Percentiles rank a stretch among this genome's conserved stretches.
These are phyloP conservation scores for Hordeum marinum DNA, from an alignment of 176 grass and related monocot genomes.

Conservation along the genomic window DNA sequence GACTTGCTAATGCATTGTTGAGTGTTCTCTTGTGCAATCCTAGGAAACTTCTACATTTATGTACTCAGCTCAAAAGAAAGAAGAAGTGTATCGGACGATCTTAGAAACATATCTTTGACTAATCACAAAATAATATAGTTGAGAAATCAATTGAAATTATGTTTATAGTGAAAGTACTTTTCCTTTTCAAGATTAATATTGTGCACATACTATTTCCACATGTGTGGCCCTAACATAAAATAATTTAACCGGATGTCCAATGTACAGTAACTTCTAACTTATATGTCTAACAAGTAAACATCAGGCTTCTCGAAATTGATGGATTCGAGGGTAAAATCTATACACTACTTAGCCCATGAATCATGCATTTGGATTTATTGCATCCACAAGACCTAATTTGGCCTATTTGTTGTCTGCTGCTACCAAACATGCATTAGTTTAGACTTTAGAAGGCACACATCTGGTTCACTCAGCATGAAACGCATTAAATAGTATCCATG, in stretches of 20 bases:
- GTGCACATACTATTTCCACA: neutral
- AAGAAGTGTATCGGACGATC: neutral
- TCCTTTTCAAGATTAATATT: neutral
- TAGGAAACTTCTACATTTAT: neutral
- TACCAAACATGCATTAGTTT: conserved; percentile 17
- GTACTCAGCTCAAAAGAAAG: neutral
- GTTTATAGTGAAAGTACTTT: neutral
- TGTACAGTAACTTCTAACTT: neutral
- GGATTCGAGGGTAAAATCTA: neutral
- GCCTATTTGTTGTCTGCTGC: neutral
- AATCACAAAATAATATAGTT: neutral
- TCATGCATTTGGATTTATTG: conserved; percentile 9
- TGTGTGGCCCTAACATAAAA: neutral
- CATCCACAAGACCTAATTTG: neutral
- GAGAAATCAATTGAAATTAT: neutral
- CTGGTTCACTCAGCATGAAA: neutral
- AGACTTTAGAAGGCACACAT: neutral
- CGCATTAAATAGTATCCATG: conserved; percentile 1
- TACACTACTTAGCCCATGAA: conserved; percentile 11
- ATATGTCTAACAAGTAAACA: neutral
- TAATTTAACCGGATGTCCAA: neutral
- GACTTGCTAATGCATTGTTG: conserved; percentile 3
- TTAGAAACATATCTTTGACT: neutral
- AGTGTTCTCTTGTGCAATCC: conserved; percentile 21
- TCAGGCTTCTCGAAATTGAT: neutral